A percentile compares a stretch with the other conserved stretches of the same genome.
These are phyloP conservation scores for Triticum monococcum DNA, from an alignment of 176 grass and related monocot genomes.

Conservation along the genomic window DNA sequence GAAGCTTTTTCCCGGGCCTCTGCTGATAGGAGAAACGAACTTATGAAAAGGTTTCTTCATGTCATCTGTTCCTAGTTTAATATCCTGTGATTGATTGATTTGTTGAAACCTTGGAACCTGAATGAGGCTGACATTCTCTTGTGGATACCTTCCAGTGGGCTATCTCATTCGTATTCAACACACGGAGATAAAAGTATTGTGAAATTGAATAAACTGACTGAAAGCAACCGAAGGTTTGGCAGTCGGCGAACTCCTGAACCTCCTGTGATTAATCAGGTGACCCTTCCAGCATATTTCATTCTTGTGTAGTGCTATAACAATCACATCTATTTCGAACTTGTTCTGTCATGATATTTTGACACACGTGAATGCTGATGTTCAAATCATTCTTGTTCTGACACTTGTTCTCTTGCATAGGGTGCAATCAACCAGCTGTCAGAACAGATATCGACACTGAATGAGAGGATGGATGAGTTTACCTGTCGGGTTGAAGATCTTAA, in stretches of 20 bases:
- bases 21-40: slow-evolving; percentile 80
- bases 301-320: slow-evolving; percentile 8
- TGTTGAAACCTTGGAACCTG: slow-evolving; percentile 25
- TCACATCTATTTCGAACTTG: not conserved
- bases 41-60: slow-evolving; percentile 66
- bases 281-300: not conserved
- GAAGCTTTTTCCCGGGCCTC: slow-evolving; percentile 84
- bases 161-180: slow-evolving; percentile 89
- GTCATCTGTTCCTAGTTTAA: slow-evolving; percentile 24
- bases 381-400: slow-evolving; percentile 13
- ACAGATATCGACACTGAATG: slow-evolving; percentile 88
- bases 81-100: not conserved
- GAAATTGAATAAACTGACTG: slow-evolving; percentile 77
- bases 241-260: slow-evolving; percentile 48
- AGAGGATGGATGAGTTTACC: slow-evolving; percentile 97
- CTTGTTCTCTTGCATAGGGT: slow-evolving; percentile 48
- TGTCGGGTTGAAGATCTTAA: slow-evolving; percentile 88
- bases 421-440: slow-evolving; percentile 77
- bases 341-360: slow-evolving; percentile 2
- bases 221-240: slow-evolving; percentile 73
- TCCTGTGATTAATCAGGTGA: slow-evolving; percentile 67
- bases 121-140: slow-evolving; percentile 30
- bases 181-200: slow-evolving; percentile 86
- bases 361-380: not conserved
- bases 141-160: slow-evolving; percentile 54